phyloP scores from a whole-genome alignment of 305 asterid genomes.

The Solanum chacoense region DNA sequence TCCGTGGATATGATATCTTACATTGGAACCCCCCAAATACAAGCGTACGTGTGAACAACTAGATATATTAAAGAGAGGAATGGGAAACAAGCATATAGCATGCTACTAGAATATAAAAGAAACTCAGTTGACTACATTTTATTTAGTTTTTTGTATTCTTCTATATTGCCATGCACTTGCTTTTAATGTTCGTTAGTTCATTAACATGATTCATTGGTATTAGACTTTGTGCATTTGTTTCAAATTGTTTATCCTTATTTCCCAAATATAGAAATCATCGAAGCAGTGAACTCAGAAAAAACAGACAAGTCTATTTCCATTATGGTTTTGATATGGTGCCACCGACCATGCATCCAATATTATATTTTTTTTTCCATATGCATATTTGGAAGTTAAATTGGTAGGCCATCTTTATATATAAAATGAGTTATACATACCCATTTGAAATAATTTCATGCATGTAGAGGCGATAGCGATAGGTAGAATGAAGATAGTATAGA shows the following conservation, averaged over 20 bases:
- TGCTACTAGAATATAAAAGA: background rate
- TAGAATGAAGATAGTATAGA: background rate
- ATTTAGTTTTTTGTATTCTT: background rate
- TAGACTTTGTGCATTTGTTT: background rate
- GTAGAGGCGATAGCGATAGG: background rate
- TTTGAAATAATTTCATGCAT: background rate
- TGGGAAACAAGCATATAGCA: background rate
- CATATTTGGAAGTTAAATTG: background rate
- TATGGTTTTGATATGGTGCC: background rate
- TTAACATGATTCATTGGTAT: background rate
- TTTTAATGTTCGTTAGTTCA: background rate
- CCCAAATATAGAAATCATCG: background rate
- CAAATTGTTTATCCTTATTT: background rate
- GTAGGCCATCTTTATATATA: background rate
- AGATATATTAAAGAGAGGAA: background rate
- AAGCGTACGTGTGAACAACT: background rate
- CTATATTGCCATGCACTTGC: background rate
- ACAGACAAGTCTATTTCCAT: background rate
- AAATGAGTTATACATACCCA: background rate
- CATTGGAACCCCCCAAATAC: background rate
- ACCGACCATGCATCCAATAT: background rate
- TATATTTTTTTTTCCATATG: background rate
- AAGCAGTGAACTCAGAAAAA: background rate
- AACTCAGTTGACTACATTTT: background rate
- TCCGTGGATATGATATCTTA: background rate